A percentile compares a stretch with the other conserved stretches of the same genome.
Conservation (phyloP, 1,284 basidiomycete species). For the Apiotrichum veenhuisii region DNA sequence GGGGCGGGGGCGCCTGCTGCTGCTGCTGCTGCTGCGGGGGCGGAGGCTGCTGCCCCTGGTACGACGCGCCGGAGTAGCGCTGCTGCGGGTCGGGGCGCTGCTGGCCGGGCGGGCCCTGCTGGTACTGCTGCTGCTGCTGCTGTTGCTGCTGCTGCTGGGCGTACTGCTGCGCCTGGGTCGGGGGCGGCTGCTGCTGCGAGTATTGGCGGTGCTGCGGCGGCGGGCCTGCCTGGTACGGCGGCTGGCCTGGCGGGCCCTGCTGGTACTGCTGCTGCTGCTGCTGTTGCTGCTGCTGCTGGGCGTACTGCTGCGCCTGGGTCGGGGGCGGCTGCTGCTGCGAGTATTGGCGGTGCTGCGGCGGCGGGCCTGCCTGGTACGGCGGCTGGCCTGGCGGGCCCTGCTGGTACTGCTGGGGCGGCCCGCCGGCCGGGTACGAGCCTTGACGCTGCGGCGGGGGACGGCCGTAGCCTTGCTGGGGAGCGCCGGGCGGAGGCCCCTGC, state of each 20-base stretch:
- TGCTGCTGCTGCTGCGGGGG: slow-evolving; percentile 5
- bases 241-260: slow-evolving; percentile 8
- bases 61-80: slow-evolving; percentile 13
- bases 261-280: slow-evolving; percentile 11
- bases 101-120: slow-evolving; percentile 8
- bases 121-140: slow-evolving; percentile 10
- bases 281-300: background rate
- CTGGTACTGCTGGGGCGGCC: slow-evolving; percentile 20
- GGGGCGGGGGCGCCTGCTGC: slow-evolving; percentile 6
- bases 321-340: background rate
- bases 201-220: slow-evolving; percentile 19
- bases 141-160: background rate
- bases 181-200: background rate
- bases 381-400: background rate
- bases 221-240: too few relatives aligned
- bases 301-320: background rate
- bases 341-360: background rate
- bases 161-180: background rate
- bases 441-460: slow-evolving; percentile 17
- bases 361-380: too few relatives aligned
- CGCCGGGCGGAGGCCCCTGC: background rate
- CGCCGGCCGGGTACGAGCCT: background rate
- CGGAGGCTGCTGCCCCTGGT: slow-evolving; percentile 6
- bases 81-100: slow-evolving; percentile 18
- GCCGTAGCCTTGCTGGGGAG: slow-evolving; percentile 11